These are phyloP conservation scores for Parasarocladium wereldwijsianum DNA, from an alignment of 2,329 filamentous ascomycete genomes.

Conservation along the genomic window DNA sequence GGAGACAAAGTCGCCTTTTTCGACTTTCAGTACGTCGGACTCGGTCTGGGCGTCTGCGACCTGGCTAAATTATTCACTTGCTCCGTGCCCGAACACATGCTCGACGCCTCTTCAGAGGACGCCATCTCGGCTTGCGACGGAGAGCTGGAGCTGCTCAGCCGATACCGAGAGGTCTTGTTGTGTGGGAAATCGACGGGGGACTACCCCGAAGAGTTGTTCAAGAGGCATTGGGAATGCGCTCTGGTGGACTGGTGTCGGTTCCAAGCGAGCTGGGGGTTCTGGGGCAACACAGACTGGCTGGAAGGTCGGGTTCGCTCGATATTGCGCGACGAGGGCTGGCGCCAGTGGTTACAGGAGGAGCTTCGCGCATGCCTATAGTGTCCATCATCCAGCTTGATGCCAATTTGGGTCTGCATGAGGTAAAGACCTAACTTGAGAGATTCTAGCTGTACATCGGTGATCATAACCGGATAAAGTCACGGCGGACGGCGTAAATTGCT, in stretches of 20 bases:
- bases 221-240: slow-evolving; percentile 50
- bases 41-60: slow-evolving; percentile 51
- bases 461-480: too few relatives aligned
- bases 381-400: too few relatives aligned
- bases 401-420: too few relatives aligned
- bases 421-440: too few relatives aligned
- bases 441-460: too few relatives aligned
- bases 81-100: slow-evolving; percentile 41
- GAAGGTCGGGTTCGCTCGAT: slow-evolving; percentile 38
- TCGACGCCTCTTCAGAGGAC: slow-evolving; percentile 15
- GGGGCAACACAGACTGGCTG: slow-evolving; percentile 44
- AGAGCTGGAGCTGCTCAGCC: slow-evolving; percentile 34
- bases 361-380: too few relatives aligned
- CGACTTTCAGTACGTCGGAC: slow-evolving; percentile 54
- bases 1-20: slow-evolving; percentile 45
- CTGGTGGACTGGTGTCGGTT: slow-evolving; percentile 53
- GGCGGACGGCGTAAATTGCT: too few relatives aligned
- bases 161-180: slow-evolving; percentile 27
- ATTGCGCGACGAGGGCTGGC: slow-evolving; percentile 28
- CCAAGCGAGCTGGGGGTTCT: slow-evolving; percentile 46
- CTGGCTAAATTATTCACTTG: slow-evolving; percentile 54
- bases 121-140: slow-evolving; percentile 30
- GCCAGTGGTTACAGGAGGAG: slow-evolving; percentile 23
- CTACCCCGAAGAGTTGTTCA: slow-evolving; percentile 40
- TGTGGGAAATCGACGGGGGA: slow-evolving; percentile 4